phyloP scores from a whole-genome alignment of 2,329 filamentous ascomycete genomes.

The Aureobasidium leucospermi region DNA sequence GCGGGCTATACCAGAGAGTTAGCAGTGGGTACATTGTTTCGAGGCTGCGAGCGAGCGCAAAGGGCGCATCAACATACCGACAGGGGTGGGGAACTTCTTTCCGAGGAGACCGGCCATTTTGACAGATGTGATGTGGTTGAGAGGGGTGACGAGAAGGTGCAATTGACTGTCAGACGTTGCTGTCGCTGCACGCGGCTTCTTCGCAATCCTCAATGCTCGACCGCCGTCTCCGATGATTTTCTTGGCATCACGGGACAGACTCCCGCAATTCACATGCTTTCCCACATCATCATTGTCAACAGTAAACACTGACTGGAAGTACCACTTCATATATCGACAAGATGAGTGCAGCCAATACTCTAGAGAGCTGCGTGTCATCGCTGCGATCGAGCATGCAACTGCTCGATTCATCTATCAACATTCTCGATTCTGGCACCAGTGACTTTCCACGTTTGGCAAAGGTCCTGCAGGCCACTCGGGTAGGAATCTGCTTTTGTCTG shows the following conservation, averaged over 20 bases:
- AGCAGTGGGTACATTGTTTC: not conserved
- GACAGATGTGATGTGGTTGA: conserved; percentile 16
- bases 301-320: not conserved
- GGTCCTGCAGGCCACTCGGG: conserved; percentile 56
- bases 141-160: conserved; percentile 14
- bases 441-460: conserved; percentile 57
- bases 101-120: conserved; percentile 39
- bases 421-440: conserved; percentile 54
- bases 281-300: not conserved
- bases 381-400: conserved; percentile 54
- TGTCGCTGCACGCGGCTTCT: not conserved
- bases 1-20: conserved; percentile 11
- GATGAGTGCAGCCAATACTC: conserved; percentile 28
- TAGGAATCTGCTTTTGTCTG: conserved; percentile 26
- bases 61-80: conserved; percentile 35
- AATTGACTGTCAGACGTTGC: conserved; percentile 4
- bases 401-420: conserved; percentile 56
- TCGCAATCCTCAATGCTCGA: conserved; percentile 1
- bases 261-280: conserved; percentile 4
- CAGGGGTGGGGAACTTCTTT: conserved; percentile 44
- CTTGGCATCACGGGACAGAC: conserved; percentile 10
- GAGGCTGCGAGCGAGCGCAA: not conserved
- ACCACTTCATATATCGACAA: not conserved
- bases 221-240: not conserved
- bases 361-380: conserved; percentile 54